These are phyloP conservation scores for Fusarium floridanum DNA, from an alignment of 2,329 filamentous ascomycete species.

Conservation along the genomic window DNA sequence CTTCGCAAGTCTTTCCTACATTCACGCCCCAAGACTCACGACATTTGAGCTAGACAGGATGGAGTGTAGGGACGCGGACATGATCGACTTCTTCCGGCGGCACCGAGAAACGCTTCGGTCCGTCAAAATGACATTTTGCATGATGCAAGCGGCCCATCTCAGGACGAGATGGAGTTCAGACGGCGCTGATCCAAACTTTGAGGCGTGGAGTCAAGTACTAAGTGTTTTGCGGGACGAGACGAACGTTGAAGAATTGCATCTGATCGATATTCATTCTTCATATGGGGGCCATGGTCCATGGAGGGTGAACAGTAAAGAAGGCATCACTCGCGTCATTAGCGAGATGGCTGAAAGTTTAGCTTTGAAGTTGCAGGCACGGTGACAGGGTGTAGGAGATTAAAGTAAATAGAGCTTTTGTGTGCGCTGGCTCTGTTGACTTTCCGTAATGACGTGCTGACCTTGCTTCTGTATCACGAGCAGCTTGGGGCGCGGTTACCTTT, in stretches of 20 bases:
- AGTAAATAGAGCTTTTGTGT: background rate
- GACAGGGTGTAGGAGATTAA: background rate
- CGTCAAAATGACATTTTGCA: background rate
- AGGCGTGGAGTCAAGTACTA: background rate
- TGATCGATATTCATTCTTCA: background rate
- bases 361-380: background rate
- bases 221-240: background rate
- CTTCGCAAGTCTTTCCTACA: background rate
- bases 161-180: background rate
- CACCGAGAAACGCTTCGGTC: background rate
- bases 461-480: background rate
- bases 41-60: background rate
- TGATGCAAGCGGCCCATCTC: background rate
- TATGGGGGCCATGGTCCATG: background rate
- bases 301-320: background rate
- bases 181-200: background rate
- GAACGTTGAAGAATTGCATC: background rate
- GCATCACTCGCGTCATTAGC: background rate
- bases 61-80: background rate
- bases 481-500: no score
- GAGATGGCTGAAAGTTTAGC: background rate
- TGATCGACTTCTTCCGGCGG: background rate
- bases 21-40: background rate
- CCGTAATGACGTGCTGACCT: background rate
- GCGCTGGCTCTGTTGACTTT: background rate